These are phyloP conservation scores for Lophium mytilinum DNA, from an alignment of 495 filamentous ascomycete genomes.

Conservation along the genomic window DNA sequence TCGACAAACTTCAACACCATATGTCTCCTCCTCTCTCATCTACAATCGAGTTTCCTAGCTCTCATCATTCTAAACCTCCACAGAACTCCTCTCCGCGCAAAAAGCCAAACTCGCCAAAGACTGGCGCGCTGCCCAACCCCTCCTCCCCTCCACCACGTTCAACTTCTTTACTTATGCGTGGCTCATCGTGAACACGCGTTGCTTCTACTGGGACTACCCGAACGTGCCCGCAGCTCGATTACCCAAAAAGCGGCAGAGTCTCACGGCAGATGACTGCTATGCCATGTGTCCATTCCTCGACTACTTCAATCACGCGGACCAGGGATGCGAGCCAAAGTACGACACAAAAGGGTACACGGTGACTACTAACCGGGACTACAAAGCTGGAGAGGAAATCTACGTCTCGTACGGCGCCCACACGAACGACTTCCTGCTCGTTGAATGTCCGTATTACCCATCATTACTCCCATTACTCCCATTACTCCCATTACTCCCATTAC, in stretches of 20 bases:
- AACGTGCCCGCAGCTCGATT: constrained; percentile 42
- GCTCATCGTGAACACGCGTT: constrained; percentile 76
- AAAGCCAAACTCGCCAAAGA: constrained; percentile 46
- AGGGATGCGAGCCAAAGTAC: constrained; percentile 56
- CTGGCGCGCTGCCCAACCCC: constrained; percentile 3
- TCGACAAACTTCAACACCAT: neutral
- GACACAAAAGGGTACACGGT: constrained; percentile 54
- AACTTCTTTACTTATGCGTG: constrained; percentile 59
- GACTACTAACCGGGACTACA: constrained; percentile 46
- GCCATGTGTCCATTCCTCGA: constrained; percentile 78
- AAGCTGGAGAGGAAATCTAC: constrained; percentile 61
- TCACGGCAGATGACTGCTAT: constrained; percentile 60
- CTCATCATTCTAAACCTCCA: neutral
- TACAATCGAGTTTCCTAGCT: too few species aligned
- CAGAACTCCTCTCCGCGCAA: constrained; percentile 51
- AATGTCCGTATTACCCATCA: constrained; percentile 44
- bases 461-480: neutral
- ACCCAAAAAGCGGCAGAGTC: constrained; percentile 41
- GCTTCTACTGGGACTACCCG: constrained; percentile 52
- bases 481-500: neutral
- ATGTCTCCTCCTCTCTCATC: neutral
- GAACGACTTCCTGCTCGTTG: constrained; percentile 72
- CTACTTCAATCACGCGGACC: constrained; percentile 73
- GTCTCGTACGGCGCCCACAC: constrained; percentile 74
- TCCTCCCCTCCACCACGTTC: constrained; percentile 4